phyloP scores from a whole-genome alignment of 2,329 filamentous ascomycete species.

The Furcasterigmium furcatum region DNA sequence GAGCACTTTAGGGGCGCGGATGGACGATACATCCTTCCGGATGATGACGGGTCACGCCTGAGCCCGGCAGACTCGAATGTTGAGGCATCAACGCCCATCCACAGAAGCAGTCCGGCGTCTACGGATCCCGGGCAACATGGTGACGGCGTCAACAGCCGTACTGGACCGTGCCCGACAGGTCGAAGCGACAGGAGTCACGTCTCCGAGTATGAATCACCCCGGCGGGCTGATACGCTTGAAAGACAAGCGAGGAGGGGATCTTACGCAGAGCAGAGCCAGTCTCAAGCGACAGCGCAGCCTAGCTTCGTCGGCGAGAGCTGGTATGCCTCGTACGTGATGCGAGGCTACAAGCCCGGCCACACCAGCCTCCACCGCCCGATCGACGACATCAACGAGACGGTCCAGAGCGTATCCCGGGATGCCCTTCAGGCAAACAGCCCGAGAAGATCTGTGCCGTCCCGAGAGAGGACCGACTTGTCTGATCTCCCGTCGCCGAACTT shows the following conservation, averaged over 20 bases:
- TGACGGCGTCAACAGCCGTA: too few relatives aligned
- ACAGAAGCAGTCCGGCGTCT: too few relatives aligned
- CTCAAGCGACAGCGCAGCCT: neutral
- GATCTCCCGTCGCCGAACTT: neutral
- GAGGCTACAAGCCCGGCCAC: conserved; percentile 1
- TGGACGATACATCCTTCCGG: neutral
- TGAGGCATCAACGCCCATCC: too few relatives aligned
- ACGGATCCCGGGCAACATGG: too few relatives aligned
- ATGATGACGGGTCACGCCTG: neutral
- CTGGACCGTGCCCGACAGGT: too few relatives aligned
- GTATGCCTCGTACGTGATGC: conserved; percentile 1
- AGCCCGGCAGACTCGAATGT: too few relatives aligned
- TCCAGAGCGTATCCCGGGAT: neutral
- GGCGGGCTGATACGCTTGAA: too few relatives aligned
- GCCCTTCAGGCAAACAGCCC: neutral
- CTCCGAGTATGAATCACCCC: too few relatives aligned
- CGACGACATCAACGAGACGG: neutral
- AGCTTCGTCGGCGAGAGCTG: conserved; percentile 1
- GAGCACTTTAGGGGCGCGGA: neutral
- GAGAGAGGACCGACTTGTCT: too few relatives aligned
- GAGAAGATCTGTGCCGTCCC: too few relatives aligned
- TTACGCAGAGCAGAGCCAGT: neutral
- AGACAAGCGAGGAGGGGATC: too few relatives aligned
- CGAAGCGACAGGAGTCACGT: too few relatives aligned
- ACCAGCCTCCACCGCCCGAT: neutral